These are phyloP conservation scores for Alternaria dauci DNA, from an alignment of 2,329 filamentous ascomycete genomes.

Conservation along the genomic window DNA sequence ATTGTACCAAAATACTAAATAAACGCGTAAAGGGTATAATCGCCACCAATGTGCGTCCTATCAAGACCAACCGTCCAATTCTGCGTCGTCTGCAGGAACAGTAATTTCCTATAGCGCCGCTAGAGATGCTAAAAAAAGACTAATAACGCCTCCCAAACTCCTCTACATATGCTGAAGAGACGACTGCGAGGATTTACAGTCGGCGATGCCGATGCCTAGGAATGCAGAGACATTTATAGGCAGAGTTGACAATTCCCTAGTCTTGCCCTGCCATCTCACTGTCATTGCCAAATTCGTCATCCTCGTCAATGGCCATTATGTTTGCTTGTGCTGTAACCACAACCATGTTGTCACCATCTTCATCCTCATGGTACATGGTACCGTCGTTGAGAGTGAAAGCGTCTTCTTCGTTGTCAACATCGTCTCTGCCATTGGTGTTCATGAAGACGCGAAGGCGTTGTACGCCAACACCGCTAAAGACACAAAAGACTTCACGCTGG, in stretches of 20 bases:
- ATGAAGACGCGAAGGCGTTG: slow-evolving; percentile 78
- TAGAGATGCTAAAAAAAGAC: slow-evolving; percentile 15
- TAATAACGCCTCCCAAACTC: slow-evolving; percentile 15
- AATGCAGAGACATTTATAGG: not conserved
- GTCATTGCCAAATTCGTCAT: slow-evolving; percentile 56
- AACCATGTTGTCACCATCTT: slow-evolving; percentile 46
- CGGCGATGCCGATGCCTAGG: not conserved
- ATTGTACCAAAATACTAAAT: not conserved
- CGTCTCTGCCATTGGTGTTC: slow-evolving; percentile 58
- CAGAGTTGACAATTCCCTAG: slow-evolving; percentile 9
- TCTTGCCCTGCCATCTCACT: slow-evolving; percentile 55
- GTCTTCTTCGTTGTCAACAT: slow-evolving; percentile 24
- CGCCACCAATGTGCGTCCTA: slow-evolving; percentile 14
- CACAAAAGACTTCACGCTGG: slow-evolving; percentile 94
- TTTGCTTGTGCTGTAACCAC: slow-evolving; percentile 49
- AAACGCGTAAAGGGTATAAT: slow-evolving; percentile 34
- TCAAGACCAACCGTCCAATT: slow-evolving; percentile 13
- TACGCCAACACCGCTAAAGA: slow-evolving; percentile 92
- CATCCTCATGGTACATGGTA: slow-evolving; percentile 43
- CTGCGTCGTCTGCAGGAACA: slow-evolving; percentile 3
- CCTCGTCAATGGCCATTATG: slow-evolving; percentile 53
- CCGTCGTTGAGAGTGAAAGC: slow-evolving; percentile 36
- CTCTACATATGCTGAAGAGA: slow-evolving; percentile 22
- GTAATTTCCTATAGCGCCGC: slow-evolving; percentile 21
- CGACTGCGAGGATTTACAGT: not conserved